A percentile compares a stretch with the other conserved stretches of the same genome.
phyloP scores from a whole-genome alignment of 805 yeast genomes.

The Priceomyces melissophilus region DNA sequence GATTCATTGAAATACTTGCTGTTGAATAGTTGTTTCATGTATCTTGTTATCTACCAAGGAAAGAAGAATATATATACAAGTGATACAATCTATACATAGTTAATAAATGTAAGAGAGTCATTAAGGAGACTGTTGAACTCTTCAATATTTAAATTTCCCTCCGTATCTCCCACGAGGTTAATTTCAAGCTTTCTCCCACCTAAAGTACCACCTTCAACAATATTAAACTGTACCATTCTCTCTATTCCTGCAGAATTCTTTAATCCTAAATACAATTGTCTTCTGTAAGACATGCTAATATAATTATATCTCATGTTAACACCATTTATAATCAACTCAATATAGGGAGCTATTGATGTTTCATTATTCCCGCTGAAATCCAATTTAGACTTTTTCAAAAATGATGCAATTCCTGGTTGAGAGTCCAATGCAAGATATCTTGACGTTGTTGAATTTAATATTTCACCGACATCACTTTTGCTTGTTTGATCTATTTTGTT shows the following conservation, averaged over 20 bases:
- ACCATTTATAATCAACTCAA: conserved; percentile 39
- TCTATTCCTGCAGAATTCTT: conserved; percentile 23
- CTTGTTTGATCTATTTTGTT: conserved; percentile 1
- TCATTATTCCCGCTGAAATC: conserved; percentile 37
- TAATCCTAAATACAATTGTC: conserved; percentile 42
- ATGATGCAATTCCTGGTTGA: conserved; percentile 44
- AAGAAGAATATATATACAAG: conserved; percentile 3
- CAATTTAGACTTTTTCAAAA: conserved; percentile 33
- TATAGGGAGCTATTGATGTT: conserved; percentile 34
- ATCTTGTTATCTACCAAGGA: no score
- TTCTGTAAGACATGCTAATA: conserved; percentile 40
- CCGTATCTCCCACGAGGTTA: conserved; percentile 39
- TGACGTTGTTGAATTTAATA: conserved; percentile 17
- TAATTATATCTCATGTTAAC: conserved; percentile 41
- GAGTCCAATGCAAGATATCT: conserved; percentile 25
- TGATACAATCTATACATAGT: conserved; percentile 4
- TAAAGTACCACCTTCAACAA: conserved; percentile 55
- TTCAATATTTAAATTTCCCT: conserved; percentile 15
- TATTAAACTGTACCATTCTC: conserved; percentile 37
- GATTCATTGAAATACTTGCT: not conserved
- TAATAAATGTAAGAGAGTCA: conserved; percentile 11
- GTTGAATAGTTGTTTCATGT: not conserved
- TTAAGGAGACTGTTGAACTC: conserved; percentile 24
- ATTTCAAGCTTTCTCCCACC: conserved; percentile 55
- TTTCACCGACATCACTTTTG: conserved; percentile 5